A percentile compares a stretch with the other conserved stretches of the same genome.
Conservation (phyloP, 805 yeast species). For the Candida corydali region DNA sequence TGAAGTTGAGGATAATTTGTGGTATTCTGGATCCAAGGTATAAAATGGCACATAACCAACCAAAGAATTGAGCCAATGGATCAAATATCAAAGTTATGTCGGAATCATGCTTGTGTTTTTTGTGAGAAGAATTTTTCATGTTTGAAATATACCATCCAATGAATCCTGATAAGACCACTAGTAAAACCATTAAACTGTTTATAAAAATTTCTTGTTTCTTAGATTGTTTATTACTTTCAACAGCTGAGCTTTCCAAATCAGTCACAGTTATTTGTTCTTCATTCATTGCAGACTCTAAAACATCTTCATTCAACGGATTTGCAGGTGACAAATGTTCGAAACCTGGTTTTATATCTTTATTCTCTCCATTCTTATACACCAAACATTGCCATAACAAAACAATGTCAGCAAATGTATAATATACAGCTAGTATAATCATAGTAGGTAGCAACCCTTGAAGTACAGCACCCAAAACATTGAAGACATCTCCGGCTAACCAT, state of each 20-base stretch:
- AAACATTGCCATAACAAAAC: constrained; percentile 81
- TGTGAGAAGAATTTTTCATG: constrained; percentile 34
- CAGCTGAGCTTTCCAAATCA: constrained; percentile 7
- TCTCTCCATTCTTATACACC: constrained; percentile 62
- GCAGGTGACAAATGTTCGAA: constrained; percentile 85
- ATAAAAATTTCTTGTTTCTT: constrained; percentile 17
- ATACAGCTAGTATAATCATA: constrained; percentile 87
- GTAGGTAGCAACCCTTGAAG: constrained; percentile 90
- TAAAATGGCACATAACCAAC: constrained; percentile 71
- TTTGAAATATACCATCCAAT: constrained; percentile 82
- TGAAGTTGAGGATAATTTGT: constrained; percentile 79
- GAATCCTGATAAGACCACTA: constrained; percentile 74
- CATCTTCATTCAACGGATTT: constrained; percentile 72
- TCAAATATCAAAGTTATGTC: constrained; percentile 61
- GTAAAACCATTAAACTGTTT: constrained; percentile 50
- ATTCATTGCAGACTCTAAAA: constrained; percentile 55
- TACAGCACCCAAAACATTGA: constrained; percentile 87
- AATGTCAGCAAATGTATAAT: constrained; percentile 88
- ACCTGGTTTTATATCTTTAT: constrained; percentile 43
- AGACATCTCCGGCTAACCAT: constrained; percentile 93
- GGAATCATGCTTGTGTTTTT: constrained; percentile 22
- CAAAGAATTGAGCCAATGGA: constrained; percentile 80
- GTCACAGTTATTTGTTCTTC: constrained; percentile 31
- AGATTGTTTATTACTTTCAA: constrained; percentile 13
- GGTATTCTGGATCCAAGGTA: constrained; percentile 90